Evolutionary conservation across 495 filamentous ascomycete species (phyloP).

Genomic region (Xylaria telfairii): DNA sequence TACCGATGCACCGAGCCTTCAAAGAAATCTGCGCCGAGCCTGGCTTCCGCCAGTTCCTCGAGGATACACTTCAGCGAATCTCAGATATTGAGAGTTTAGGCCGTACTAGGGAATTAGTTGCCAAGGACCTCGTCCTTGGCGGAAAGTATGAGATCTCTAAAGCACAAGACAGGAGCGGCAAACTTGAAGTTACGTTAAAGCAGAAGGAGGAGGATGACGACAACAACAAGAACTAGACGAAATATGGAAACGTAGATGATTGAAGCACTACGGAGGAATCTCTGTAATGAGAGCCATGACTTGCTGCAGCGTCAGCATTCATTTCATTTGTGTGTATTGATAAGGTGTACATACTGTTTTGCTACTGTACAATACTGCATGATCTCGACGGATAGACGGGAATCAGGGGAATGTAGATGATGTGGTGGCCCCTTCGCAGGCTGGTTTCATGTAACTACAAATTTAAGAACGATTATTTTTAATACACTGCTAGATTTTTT

Average conservation of each 20-base stretch:
- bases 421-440: conserved; percentile 6
- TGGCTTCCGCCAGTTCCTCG: conserved; percentile 81
- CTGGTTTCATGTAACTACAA: background rate
- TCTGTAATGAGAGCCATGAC: background rate
- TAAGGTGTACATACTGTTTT: background rate
- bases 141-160: conserved; percentile 77
- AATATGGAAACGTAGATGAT: background rate
- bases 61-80: conserved; percentile 84
- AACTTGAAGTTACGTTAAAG: conserved; percentile 36
- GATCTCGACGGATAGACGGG: background rate
- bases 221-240: conserved; percentile 23
- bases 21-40: conserved; percentile 72
- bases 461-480: background rate
- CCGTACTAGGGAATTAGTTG: conserved; percentile 86
- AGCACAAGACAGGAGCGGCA: conserved; percentile 36
- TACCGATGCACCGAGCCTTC: conserved; percentile 96
- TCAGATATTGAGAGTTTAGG: conserved; percentile 90
- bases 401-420: background rate
- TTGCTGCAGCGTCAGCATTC: conserved; percentile 13
- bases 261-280: conserved; percentile 7
- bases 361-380: conserved; percentile 14
- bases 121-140: conserved; percentile 76
- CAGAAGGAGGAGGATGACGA: conserved; percentile 38
- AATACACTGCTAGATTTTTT: background rate
- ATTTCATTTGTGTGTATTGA: conserved; percentile 19